Percentiles rank a stretch among this genome's conserved stretches.
Evolutionary conservation across 345 rosid genomes (phyloP).

Genomic region (Orychophragmus violaceus): DNA sequence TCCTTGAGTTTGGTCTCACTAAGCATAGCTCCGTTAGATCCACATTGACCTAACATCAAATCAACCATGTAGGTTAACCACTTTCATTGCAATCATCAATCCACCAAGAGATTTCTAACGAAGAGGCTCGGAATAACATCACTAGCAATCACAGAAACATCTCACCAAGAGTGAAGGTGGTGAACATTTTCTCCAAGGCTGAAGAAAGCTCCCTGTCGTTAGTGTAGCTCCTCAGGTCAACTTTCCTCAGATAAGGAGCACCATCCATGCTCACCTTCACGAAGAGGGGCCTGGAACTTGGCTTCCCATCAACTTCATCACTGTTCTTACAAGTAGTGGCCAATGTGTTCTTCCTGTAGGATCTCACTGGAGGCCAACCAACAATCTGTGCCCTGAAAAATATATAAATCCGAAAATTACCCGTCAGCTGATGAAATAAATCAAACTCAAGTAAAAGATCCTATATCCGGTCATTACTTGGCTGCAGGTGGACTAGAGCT

Average conservation of each 20-base stretch:
- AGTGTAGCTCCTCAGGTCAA: slow-evolving; percentile 64
- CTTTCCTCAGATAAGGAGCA: slow-evolving; percentile 92
- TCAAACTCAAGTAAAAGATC: neutral
- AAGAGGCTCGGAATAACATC: neutral
- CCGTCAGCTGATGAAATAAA: slow-evolving; percentile 5
- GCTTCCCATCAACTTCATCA: slow-evolving; percentile 82
- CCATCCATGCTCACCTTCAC: slow-evolving; percentile 97
- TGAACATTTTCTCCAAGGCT: slow-evolving; percentile 92
- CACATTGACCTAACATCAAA: slow-evolving; percentile 58
- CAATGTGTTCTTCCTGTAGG: slow-evolving; percentile 45
- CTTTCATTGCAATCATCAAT: neutral
- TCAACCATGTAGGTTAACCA: slow-evolving; percentile 4
- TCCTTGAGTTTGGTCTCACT: slow-evolving; percentile 71
- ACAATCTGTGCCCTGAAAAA: slow-evolving; percentile 32
- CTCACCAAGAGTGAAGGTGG: slow-evolving; percentile 84
- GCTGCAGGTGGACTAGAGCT: slow-evolving; percentile 59
- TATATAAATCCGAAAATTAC: neutral
- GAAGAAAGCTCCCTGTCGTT: slow-evolving; percentile 65
- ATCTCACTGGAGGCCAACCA: slow-evolving; percentile 38
- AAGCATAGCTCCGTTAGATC: slow-evolving; percentile 55
- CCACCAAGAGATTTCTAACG: neutral
- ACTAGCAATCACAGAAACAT: slow-evolving; percentile 15
- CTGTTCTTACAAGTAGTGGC: slow-evolving; percentile 65
- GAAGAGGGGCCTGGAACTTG: slow-evolving; percentile 57
- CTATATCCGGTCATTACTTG: slow-evolving; percentile 41